Conservation (phyloP, 495 filamentous ascomycete species). For the Daldinia decipiens region DNA sequence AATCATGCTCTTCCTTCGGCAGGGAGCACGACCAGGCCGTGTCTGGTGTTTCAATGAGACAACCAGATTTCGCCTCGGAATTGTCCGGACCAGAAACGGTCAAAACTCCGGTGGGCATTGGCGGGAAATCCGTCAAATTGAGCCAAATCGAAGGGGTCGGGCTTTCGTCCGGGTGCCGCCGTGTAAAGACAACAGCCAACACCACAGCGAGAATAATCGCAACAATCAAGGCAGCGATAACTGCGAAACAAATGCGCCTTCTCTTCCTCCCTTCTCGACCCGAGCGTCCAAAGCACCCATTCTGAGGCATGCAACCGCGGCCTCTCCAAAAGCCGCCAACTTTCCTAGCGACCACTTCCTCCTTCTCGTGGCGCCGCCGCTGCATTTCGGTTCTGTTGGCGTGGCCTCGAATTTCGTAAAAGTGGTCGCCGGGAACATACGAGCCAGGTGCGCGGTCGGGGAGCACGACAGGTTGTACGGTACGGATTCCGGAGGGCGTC, state of each 20-base stretch:
- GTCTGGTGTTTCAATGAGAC: slow-evolving; percentile 62
- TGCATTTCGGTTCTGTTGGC: slow-evolving; percentile 59
- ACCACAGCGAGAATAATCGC: slow-evolving; percentile 69
- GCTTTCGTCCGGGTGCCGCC: slow-evolving; percentile 52
- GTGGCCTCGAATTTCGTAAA: slow-evolving; percentile 46
- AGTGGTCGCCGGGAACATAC: slow-evolving; percentile 51
- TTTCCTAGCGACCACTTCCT: slow-evolving; percentile 66
- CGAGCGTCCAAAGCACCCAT: slow-evolving; percentile 68
- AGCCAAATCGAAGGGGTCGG: slow-evolving; percentile 65
- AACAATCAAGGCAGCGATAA: slow-evolving; percentile 63
- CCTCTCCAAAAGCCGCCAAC: slow-evolving; percentile 69
- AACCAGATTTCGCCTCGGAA: slow-evolving; percentile 66
- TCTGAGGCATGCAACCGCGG: slow-evolving; percentile 66
- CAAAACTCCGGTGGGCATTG: slow-evolving; percentile 82
- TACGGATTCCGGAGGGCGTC: slow-evolving; percentile 45
- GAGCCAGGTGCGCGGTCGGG: slow-evolving; percentile 52
- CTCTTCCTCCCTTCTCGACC: slow-evolving; percentile 71
- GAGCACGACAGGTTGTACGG: slow-evolving; percentile 39
- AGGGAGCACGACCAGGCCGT: slow-evolving; percentile 85
- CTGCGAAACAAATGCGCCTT: slow-evolving; percentile 67
- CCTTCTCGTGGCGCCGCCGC: slow-evolving; percentile 68
- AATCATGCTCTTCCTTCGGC: slow-evolving; percentile 76
- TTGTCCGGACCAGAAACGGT: slow-evolving; percentile 76
- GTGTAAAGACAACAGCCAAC: slow-evolving; percentile 69
- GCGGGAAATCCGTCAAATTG: slow-evolving; percentile 85